Evolutionary conservation across 495 filamentous ascomycete genomes (phyloP).

Genomic region (Amniculicola lignicola): DNA sequence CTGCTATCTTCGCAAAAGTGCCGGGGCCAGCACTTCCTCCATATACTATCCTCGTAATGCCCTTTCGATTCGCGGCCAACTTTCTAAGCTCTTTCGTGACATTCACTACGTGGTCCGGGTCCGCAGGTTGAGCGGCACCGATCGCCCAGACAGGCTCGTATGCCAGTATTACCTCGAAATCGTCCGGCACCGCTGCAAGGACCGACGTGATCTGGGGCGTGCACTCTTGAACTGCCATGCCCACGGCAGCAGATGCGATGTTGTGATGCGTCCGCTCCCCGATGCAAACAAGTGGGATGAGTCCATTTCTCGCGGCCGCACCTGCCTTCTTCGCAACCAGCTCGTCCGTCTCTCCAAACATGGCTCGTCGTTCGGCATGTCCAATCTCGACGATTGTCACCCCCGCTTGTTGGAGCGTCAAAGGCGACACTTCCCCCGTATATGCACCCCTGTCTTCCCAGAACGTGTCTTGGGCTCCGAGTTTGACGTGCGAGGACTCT

Average conservation of each 20-base stretch:
- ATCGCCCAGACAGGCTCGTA: constrained; percentile 94
- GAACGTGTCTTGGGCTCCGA: constrained; percentile 76
- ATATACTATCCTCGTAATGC: constrained; percentile 65
- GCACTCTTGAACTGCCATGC: constrained; percentile 62
- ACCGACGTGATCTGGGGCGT: constrained; percentile 60
- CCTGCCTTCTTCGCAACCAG: constrained; percentile 62
- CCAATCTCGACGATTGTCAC: constrained; percentile 70
- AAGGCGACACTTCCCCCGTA: constrained; percentile 74
- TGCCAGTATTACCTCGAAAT: constrained; percentile 71
- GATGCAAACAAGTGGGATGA: constrained; percentile 77
- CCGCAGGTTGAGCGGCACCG: constrained; percentile 68
- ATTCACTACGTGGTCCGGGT: constrained; percentile 64
- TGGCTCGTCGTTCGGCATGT: constrained; percentile 68
- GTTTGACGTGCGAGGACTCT: constrained; percentile 44
- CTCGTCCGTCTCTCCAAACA: constrained; percentile 70
- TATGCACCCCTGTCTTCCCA: constrained; percentile 63
- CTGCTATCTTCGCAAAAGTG: constrained; percentile 61
- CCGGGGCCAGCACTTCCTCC: constrained; percentile 79
- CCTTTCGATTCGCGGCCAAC: constrained; percentile 39
- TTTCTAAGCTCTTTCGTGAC: constrained; percentile 63
- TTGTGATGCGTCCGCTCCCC: constrained; percentile 58
- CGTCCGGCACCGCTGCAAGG: constrained; percentile 53
- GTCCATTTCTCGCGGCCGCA: constrained; percentile 61
- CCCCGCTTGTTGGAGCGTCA: constrained; percentile 60
- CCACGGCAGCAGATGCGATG: constrained; percentile 52